phyloP scores from a whole-genome alignment of 202 grass and related monocot genomes.

The Carex arenaria region DNA sequence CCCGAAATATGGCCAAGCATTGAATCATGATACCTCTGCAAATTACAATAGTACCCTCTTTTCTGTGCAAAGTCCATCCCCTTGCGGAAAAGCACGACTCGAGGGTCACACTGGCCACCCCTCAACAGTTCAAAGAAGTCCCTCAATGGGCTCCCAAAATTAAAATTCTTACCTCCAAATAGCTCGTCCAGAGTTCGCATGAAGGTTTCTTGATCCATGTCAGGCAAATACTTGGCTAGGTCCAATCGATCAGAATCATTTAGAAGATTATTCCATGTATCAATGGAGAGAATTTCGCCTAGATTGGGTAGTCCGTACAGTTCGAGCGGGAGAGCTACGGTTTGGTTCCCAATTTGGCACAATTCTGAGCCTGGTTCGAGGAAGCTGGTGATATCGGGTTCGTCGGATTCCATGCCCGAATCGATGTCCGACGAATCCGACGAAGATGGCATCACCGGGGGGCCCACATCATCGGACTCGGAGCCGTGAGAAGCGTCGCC shows the following conservation, averaged over 20 bases:
- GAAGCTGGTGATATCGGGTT: constrained; percentile 26
- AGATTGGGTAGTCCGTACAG: constrained; percentile 27
- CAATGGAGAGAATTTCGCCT: constrained; percentile 28
- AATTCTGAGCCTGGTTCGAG: constrained; percentile 27
- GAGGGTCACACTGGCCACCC: constrained; percentile 28
- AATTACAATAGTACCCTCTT: constrained; percentile 22
- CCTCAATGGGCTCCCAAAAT: constrained; percentile 26
- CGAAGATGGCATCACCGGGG: neutral
- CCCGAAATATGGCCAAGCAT: constrained; percentile 27
- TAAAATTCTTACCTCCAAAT: constrained; percentile 27
- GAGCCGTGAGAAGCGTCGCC: constrained; percentile 20
- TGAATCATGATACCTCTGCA: constrained; percentile 29
- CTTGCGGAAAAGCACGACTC: constrained; percentile 19
- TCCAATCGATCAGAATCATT: constrained; percentile 28
- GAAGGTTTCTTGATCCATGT: constrained; percentile 36
- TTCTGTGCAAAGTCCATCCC: constrained; percentile 30
- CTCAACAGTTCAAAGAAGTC: constrained; percentile 26
- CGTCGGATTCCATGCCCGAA: constrained; percentile 41
- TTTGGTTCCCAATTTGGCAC: constrained; percentile 38
- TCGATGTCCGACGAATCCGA: constrained; percentile 30
- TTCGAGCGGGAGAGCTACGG: constrained; percentile 28
- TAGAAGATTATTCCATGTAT: constrained; percentile 34
- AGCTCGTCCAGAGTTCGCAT: constrained; percentile 24
- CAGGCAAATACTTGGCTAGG: constrained; percentile 27
- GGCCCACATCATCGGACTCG: constrained; percentile 18